Evolutionary conservation across 768 basidiomycete species (phyloP), one percentile per base, ranked within the genome.

Genomic region (Pleurotus tuber-regium): DNA sequence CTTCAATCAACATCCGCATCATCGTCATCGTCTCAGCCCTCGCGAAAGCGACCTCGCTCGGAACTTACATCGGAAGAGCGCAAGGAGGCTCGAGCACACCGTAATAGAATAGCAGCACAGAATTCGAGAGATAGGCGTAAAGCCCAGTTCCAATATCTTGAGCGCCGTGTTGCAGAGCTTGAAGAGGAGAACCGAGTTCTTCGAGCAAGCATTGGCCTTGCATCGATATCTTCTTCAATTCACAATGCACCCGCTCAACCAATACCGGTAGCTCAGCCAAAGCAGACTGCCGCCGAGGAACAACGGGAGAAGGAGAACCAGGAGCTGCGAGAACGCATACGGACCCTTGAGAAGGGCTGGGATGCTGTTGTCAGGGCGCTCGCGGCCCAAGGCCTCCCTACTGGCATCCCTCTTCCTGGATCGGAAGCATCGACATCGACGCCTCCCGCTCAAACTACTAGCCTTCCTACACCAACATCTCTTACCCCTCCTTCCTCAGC

Each of bases 71-170:
- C 86, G 0, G 90, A 92, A 55, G 89, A 92, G 61, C 87, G 89
- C 67, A 89, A 83, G 60, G 91, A 92, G 65, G 90, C 89, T 42
- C 79, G 93, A 57, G 92, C 89, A 12, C 90, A 93, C 70, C 84
- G 93, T 51, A 96, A 96, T 70, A 82, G 92, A 44, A 91, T 95
- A 66, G 93, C 93, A 1, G 92, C 92, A 4, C 93, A 96, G 75
- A 89, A 93, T 72, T 91, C 89, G 9, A 85, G 93, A 39, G 93
- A 96, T 72, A 80, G 89, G 59, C 81, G 92, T 51, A 96, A 96
- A 68, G 86, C 85, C 12, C 91, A 95, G 57, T 92, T 87, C 63
- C 50, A 72, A 1, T 75, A 72, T 57, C 84, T 92, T 35, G 85
- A 89, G 64, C 77, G 69, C 30, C 66, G 84, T 40, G 87, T 91